These are phyloP conservation scores for Tubosaeta sp. DNA, from an alignment of 768 basidiomycete genomes.

Conservation along the genomic window DNA sequence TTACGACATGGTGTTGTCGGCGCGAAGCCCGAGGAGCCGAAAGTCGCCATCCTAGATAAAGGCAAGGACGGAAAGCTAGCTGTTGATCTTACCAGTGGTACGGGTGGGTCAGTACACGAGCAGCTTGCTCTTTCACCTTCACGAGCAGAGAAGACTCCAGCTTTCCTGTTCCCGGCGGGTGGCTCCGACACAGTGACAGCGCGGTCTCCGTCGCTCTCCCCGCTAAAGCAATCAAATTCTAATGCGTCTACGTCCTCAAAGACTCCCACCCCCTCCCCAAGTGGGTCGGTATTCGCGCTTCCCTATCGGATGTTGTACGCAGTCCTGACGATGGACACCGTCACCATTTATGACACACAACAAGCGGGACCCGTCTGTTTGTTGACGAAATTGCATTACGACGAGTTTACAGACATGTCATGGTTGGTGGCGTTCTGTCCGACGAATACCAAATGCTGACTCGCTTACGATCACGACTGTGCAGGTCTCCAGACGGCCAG, in stretches of 20 bases:
- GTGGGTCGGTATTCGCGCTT: conserved; percentile 74
- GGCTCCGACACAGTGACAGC: conserved; percentile 6
- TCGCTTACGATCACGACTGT: conserved; percentile 2
- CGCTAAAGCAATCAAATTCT: conserved; percentile 12
- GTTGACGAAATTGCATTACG: conserved; percentile 92
- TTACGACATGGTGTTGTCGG: conserved; percentile 58
- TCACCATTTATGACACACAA: conserved; percentile 95
- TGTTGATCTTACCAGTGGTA: conserved; percentile 53
- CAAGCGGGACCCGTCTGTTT: conserved; percentile 89
- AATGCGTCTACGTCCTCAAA: conserved; percentile 18
- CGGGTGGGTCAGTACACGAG: conserved; percentile 9
- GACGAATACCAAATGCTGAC: background rate
- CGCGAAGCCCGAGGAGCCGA: conserved; percentile 37
- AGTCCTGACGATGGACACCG: conserved; percentile 93
- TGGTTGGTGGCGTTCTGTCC: conserved; percentile 57
- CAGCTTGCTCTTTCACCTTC: conserved; percentile 5
- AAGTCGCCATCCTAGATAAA: conserved; percentile 62
- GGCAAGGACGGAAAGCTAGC: conserved; percentile 57
- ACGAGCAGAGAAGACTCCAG: conserved; percentile 15
- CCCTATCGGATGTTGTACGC: conserved; percentile 95
- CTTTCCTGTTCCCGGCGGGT: conserved; percentile 1
- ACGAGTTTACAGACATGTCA: conserved; percentile 94
- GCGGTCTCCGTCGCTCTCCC: conserved; percentile 12
- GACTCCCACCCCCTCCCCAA: conserved; percentile 28
- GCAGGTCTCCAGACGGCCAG: conserved; percentile 95